Base-by-base conservation (phyloP, 331 rosid species). In the Pyracantha coccinea region DNA sequence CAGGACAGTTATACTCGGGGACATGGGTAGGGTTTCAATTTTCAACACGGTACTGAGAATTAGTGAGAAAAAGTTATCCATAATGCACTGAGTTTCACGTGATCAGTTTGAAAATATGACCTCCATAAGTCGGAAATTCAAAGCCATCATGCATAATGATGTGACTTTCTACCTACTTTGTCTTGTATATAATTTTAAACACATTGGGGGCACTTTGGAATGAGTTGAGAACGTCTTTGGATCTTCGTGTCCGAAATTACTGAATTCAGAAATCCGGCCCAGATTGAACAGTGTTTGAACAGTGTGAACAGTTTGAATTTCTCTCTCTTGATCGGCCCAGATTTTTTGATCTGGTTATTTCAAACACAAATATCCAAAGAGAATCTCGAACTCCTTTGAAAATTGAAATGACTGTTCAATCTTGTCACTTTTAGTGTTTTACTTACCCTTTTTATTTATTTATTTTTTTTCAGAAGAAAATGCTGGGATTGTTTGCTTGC, bases 401-500 rank as follows among this genome's bases (percentile, higher is more conserved):
- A 32, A 32, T 32, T 35, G 12, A 35, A 35, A 8, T 35, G 41
- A 2, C 33, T 31, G 33, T 31, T 31, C 41, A 8, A 38, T 10
- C 45, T 10, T 41, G 47, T 41, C 1, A 3, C 47, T 41, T 41
- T 41, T 41, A 41, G 14, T 41, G 0, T 41, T 41, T 17, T 61
- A 11, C 14, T 4, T 8, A 20, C 3, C 15, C 0, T 9, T 57
- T 57, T 33, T 10, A 0, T 53, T 38, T 10, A 11, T 31, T 50
- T n/a, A 45, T 47, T 6, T 15, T 14, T 16, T 28, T 16, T 4
- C 79, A 92, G 97, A 86, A 86, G 71, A 92, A 81, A 85, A 71
- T 84, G 90, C 63, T 81, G 85, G 84, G 93, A 35, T 81, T 88
- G 68, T 80, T 91, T 72, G 86, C 90, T 76, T 93, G 98, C 81